phyloP scores from a whole-genome alignment of 805 yeast genomes.

The Kregervanrija delftensis region DNA sequence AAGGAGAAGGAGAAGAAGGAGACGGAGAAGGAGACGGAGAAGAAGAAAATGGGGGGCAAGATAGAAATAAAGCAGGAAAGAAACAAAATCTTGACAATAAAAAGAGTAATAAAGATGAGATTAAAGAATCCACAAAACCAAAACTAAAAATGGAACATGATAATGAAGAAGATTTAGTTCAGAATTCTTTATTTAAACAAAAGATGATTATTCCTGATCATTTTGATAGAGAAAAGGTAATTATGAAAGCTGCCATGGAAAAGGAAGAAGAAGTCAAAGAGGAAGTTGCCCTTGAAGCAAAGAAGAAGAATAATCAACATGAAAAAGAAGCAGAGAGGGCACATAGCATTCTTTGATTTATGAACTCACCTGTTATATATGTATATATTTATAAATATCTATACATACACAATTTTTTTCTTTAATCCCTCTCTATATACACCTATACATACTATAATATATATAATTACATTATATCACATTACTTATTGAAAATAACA shows the following conservation, averaged over 20 bases:
- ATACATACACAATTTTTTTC: no score
- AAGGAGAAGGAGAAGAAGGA: conserved; percentile 8
- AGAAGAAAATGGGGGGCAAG: not conserved
- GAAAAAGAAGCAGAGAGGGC: not conserved
- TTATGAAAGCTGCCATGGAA: conserved; percentile 10
- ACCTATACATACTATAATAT: no score
- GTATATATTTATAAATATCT: no score
- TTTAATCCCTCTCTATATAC: no score
- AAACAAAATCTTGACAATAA: conserved; percentile 1
- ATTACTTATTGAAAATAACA: no score
- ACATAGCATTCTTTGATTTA: not conserved
- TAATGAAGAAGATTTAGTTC: conserved; percentile 11
- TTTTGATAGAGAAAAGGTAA: conserved; percentile 13
- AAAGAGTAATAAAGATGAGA: conserved; percentile 4
- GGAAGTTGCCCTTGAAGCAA: not conserved
- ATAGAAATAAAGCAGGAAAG: not conserved
- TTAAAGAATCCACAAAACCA: conserved; percentile 5
- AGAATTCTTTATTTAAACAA: conserved; percentile 16
- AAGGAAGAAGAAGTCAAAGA: conserved; percentile 24
- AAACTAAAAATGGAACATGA: conserved; percentile 8
- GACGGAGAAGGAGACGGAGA: conserved; percentile 3
- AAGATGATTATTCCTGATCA: conserved; percentile 18
- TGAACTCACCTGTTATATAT: no score
- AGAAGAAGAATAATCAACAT: not conserved
- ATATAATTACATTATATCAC: no score